A percentile compares a stretch with the other conserved stretches of the same genome.
Conservation (phyloP, 2,329 filamentous ascomycete genomes). For the Epichloe amarillans region DNA sequence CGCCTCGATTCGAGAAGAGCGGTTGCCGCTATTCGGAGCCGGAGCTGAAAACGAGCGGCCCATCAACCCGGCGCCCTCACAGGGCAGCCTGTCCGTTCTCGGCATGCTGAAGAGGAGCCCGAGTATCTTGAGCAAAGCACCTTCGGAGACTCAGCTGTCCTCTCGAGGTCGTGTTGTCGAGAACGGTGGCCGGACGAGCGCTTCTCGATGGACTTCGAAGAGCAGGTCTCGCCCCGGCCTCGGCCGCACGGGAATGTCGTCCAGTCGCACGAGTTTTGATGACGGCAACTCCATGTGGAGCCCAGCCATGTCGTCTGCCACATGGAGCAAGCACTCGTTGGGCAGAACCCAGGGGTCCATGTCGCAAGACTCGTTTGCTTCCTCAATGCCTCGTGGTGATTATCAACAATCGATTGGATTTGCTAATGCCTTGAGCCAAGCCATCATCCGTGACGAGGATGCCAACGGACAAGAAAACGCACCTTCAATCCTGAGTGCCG, state of each 20-base stretch:
- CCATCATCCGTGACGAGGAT: slow-evolving; percentile 83
- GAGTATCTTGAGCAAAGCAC: slow-evolving; percentile 83
- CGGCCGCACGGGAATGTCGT: slow-evolving; percentile 68
- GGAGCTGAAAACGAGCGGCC: slow-evolving; percentile 45
- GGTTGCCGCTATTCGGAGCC: slow-evolving; percentile 74
- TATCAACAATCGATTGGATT: slow-evolving; percentile 97
- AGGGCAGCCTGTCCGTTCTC: slow-evolving; percentile 59
- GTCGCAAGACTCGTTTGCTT: slow-evolving; percentile 82
- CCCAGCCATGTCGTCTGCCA: slow-evolving; percentile 71
- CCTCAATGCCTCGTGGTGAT: slow-evolving; percentile 60
- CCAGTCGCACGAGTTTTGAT: slow-evolving; percentile 87
- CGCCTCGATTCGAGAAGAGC: slow-evolving; percentile 72
- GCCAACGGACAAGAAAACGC: slow-evolving; percentile 36
- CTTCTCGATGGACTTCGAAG: slow-evolving; percentile 71
- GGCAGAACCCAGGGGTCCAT: slow-evolving; percentile 84
- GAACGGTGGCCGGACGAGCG: slow-evolving; percentile 39
- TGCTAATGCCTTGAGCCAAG: slow-evolving; percentile 89
- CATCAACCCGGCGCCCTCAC: slow-evolving; percentile 25
- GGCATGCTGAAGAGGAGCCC: slow-evolving; percentile 72
- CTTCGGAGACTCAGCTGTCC: slow-evolving; percentile 65
- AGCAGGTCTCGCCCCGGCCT: slow-evolving; percentile 66
- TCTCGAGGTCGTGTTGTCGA: slow-evolving; percentile 59
- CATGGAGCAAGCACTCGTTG: slow-evolving; percentile 88
- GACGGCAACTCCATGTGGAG: slow-evolving; percentile 86
- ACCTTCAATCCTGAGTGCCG: slow-evolving; percentile 44